Percentiles rank a stretch among this genome's conserved stretches.
Evolutionary conservation across 2,329 filamentous ascomycete species (phyloP).

Genomic region (Dactylonectria estremocensis): DNA sequence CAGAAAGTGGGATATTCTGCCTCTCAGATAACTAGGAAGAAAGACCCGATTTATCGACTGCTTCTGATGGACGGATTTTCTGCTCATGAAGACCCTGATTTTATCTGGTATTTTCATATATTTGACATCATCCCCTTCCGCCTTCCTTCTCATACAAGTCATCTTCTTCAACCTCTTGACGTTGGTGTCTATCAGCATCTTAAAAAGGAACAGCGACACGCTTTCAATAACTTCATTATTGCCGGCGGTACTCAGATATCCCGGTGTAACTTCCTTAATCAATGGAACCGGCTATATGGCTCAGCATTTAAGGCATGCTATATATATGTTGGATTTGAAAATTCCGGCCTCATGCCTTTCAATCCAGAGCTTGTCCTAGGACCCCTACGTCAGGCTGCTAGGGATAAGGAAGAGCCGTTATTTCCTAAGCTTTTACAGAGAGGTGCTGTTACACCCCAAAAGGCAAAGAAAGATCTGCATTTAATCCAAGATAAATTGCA

Average conservation of each 20-base stretch:
- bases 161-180: slow-evolving; percentile 16
- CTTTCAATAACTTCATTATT: slow-evolving; percentile 2
- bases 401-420: not conserved
- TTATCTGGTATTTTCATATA: slow-evolving; percentile 17
- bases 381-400: not conserved
- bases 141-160: slow-evolving; percentile 18
- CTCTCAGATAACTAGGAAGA: not conserved
- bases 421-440: not conserved
- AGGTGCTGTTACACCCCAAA: not conserved
- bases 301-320: slow-evolving; percentile 3
- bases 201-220: not conserved
- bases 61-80: slow-evolving; percentile 20
- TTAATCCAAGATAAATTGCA: not conserved
- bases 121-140: slow-evolving; percentile 15
- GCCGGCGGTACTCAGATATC: not conserved
- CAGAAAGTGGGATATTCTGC: not conserved
- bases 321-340: slow-evolving; percentile 11
- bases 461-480: not conserved
- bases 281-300: not conserved
- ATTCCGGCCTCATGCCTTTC: not conserved
- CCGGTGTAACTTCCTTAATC: slow-evolving; percentile 3
- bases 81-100: slow-evolving; percentile 12
- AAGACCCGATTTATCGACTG: not conserved
- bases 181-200: slow-evolving; percentile 14
- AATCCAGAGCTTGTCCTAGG: slow-evolving; percentile 2